Evolutionary conservation across 257 asterid species (phyloP).

Genomic region (Capsicum chinense): DNA sequence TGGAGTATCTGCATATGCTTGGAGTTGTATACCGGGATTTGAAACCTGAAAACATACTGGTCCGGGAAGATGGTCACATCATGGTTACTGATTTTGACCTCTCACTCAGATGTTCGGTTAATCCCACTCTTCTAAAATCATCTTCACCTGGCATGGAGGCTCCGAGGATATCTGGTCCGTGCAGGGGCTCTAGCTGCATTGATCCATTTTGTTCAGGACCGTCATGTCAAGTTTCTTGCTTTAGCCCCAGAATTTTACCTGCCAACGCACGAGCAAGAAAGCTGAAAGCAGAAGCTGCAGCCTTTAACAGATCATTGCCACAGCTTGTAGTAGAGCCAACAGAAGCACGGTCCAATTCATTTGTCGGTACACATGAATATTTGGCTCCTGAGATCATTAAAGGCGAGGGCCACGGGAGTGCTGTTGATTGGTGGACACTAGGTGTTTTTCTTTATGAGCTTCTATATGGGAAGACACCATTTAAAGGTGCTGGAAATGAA

Average conservation of each 20-base stretch:
- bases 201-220: slow-evolving; percentile 95
- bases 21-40: slow-evolving; percentile 92
- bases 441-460: slow-evolving; percentile 90
- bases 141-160: slow-evolving; percentile 58
- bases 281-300: slow-evolving; percentile 53
- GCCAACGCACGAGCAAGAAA: slow-evolving; percentile 57
- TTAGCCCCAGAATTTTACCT: slow-evolving; percentile 68
- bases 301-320: slow-evolving; percentile 59
- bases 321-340: slow-evolving; percentile 95
- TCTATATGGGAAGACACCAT: slow-evolving; percentile 87
- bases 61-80: slow-evolving; percentile 92
- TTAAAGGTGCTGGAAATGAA: slow-evolving; percentile 76
- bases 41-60: slow-evolving; percentile 87
- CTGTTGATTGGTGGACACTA: slow-evolving; percentile 98
- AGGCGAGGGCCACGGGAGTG: slow-evolving; percentile 95
- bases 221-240: slow-evolving; percentile 89
- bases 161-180: slow-evolving; percentile 84
- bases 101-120: slow-evolving; percentile 85
- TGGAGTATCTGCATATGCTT: slow-evolving; percentile 93
- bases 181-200: slow-evolving; percentile 85
- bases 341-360: slow-evolving; percentile 91
- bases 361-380: slow-evolving; percentile 95
- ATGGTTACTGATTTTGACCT: slow-evolving; percentile 93
- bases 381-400: slow-evolving; percentile 93
- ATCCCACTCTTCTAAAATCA: slow-evolving; percentile 71